Evolutionary conservation across 1,284 basidiomycete genomes (phyloP), one percentile per base, ranked within the genome.

Genomic region (Fomitopsis schrenkii): DNA sequence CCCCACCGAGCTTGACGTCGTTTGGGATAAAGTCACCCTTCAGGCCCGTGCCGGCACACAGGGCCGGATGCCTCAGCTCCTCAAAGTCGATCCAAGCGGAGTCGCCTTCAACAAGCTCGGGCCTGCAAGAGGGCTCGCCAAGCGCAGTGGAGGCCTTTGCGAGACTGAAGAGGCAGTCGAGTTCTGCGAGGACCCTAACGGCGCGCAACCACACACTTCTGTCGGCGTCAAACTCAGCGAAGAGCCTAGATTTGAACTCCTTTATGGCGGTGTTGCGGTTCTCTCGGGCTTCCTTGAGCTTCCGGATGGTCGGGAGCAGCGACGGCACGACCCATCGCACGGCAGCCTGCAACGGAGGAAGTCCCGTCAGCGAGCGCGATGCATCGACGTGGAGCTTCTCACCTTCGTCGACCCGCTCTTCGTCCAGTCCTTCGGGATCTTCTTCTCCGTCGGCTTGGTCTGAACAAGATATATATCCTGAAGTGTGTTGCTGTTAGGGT

Each of bases 101-200:
- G 62, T 91, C 88, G 26, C 86, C 84, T 55, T 94, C 91, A 22
- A 97, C 81, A 64, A 99, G 89, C 69, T 90, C 85, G 0, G 97
- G 97, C 63, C 97, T 81, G 72, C 97, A 98, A 45, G 87, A 84
- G 3, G 97, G 97, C 75, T 97, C 93, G 50, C 95, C 96, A 57
- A 99, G 85, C 12, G 94, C 93, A 38, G 80, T 75, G 1, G 96
- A 98, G 0, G 95, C 85, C 75, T 95, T 96, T 7, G 97, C 92
- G 55, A 99, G 79, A 67, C 94, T 95, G 70, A 97, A 86, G 36
- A 99, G 79, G 74, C 97, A 99, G 75, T 99, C 97, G 28, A 99
- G 79, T 76, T 98, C 88, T 57, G 95, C 85, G 66, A 94, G 79
- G 52, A 93, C 86, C 63, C 91, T 84, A 61, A 95, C 82, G 17